A percentile compares a stretch with the other conserved stretches of the same genome.
phyloP scores from a whole-genome alignment of 2,329 filamentous ascomycete genomes.

The Chaetomiaceae sp. region DNA sequence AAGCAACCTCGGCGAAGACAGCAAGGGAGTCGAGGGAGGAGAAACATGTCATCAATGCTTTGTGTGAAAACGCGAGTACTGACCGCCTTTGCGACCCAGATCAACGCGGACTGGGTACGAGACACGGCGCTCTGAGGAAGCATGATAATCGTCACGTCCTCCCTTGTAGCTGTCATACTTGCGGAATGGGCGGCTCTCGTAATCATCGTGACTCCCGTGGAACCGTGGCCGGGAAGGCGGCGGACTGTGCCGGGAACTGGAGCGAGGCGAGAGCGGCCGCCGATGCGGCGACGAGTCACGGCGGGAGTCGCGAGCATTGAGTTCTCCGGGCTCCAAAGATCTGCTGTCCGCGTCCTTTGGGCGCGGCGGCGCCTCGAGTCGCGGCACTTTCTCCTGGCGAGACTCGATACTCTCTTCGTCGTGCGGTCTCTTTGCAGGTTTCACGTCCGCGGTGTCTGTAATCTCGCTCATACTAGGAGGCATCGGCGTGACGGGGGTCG shows the following conservation, averaged over 20 bases:
- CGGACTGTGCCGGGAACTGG: conserved; percentile 7
- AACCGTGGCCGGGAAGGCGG: conserved; percentile 12
- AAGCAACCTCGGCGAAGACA: too few relatives aligned
- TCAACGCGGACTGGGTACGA: conserved; percentile 12
- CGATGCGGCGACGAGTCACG: conserved; percentile 6
- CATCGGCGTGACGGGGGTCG: conserved; percentile 3
- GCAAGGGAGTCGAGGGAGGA: too few relatives aligned
- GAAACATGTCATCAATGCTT: too few relatives aligned
- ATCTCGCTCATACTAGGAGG: neutral
- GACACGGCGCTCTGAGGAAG: neutral
- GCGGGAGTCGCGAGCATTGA: neutral
- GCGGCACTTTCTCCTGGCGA: conserved; percentile 9
- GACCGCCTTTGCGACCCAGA: conserved; percentile 23
- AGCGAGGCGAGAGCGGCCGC: neutral
- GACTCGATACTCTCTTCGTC: neutral
- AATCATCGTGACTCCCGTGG: conserved; percentile 6
- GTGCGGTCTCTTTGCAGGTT: conserved; percentile 13
- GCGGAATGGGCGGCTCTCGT: neutral
- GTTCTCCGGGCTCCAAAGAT: neutral
- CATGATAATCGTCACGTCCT: neutral
- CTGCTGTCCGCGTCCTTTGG: neutral
- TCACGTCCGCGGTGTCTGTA: neutral
- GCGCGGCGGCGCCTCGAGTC: neutral
- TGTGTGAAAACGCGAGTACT: conserved; percentile 5
- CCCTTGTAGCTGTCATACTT: conserved; percentile 13